Evolutionary conservation across 768 basidiomycete genomes (phyloP).

Genomic region (Trametes cingulata): DNA sequence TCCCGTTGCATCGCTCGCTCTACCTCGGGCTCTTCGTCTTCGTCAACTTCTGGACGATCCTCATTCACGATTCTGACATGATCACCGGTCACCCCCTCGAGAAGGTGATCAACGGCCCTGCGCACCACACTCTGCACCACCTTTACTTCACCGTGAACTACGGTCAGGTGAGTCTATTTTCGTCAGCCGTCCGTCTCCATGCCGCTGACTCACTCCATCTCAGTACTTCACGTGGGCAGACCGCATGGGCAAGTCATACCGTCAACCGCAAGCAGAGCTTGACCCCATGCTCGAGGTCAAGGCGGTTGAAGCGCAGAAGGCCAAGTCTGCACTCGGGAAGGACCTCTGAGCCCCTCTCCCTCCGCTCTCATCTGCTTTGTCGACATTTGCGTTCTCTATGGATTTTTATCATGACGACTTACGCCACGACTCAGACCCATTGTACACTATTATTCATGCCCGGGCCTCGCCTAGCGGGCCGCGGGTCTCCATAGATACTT

Average conservation of each 20-base stretch:
- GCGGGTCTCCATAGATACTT: constrained; percentile 10
- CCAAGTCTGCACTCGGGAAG: constrained; percentile 29
- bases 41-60: constrained; percentile 93
- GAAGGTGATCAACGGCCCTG: constrained; percentile 93
- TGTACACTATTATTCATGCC: constrained; percentile 14
- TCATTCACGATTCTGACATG: constrained; percentile 99
- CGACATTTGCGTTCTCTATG: not conserved
- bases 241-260: constrained; percentile 79
- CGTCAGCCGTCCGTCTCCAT: not conserved
- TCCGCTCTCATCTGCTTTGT: not conserved
- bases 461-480: constrained; percentile 1
- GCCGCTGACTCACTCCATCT: constrained; percentile 20
- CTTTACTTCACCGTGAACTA: constrained; percentile 97
- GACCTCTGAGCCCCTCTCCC: constrained; percentile 15
- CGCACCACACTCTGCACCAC: constrained; percentile 96
- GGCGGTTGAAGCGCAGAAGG: constrained; percentile 33
- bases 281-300: constrained; percentile 83
- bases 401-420: constrained; percentile 17
- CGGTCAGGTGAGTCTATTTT: constrained; percentile 63
- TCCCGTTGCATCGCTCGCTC: constrained; percentile 84
- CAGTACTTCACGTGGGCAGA: constrained; percentile 99
- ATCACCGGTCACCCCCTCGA: constrained; percentile 88
- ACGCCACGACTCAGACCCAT: constrained; percentile 15
- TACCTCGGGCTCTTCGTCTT: constrained; percentile 87
- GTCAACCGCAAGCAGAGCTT: constrained; percentile 78